Percentiles rank a stretch among this genome's conserved stretches.
These are phyloP conservation scores for Backusella liffmaniae DNA, from an alignment of 192 early-diverging fungal genomes.

Conservation along the genomic window DNA sequence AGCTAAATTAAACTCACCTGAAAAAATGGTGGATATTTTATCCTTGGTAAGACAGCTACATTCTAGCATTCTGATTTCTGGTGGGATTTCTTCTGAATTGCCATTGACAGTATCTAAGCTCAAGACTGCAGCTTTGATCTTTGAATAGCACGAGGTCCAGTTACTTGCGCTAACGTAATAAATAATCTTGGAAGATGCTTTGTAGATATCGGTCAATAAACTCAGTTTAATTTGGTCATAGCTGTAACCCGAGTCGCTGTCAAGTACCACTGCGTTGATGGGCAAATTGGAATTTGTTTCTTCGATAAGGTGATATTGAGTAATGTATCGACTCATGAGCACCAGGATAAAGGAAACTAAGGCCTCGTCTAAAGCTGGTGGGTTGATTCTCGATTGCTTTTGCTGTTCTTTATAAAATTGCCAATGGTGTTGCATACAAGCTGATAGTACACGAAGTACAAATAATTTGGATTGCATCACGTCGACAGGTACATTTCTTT, in stretches of 20 bases:
- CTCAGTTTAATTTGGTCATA: conserved; percentile 27
- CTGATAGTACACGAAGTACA: conserved; percentile 74
- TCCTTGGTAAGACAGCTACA: conserved; percentile 18
- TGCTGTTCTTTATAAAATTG: conserved; percentile 53
- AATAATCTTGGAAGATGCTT: conserved; percentile 76
- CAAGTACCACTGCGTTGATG: not conserved
- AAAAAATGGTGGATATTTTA: conserved; percentile 12
- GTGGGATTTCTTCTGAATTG: conserved; percentile 5
- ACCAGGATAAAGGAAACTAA: conserved; percentile 34
- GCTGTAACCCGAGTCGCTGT: not conserved
- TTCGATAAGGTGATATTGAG: conserved; percentile 21
- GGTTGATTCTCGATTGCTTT: conserved; percentile 39
- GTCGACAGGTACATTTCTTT: conserved; percentile 53
- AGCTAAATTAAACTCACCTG: conserved; percentile 11
- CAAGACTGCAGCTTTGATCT: conserved; percentile 42
- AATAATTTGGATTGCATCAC: conserved; percentile 81
- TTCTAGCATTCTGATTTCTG: conserved; percentile 30
- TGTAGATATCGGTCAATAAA: conserved; percentile 67
- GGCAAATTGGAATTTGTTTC: conserved; percentile 13
- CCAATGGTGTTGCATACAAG: conserved; percentile 85
- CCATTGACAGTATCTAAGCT: conserved; percentile 5
- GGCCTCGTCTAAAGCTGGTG: conserved; percentile 69
- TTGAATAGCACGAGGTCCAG: conserved; percentile 78
- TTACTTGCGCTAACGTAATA: conserved; percentile 88
- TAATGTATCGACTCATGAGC: conserved; percentile 19